Conservation (phyloP, 1,139 yeast species). For the Saccharomyces hybrid region DNA sequence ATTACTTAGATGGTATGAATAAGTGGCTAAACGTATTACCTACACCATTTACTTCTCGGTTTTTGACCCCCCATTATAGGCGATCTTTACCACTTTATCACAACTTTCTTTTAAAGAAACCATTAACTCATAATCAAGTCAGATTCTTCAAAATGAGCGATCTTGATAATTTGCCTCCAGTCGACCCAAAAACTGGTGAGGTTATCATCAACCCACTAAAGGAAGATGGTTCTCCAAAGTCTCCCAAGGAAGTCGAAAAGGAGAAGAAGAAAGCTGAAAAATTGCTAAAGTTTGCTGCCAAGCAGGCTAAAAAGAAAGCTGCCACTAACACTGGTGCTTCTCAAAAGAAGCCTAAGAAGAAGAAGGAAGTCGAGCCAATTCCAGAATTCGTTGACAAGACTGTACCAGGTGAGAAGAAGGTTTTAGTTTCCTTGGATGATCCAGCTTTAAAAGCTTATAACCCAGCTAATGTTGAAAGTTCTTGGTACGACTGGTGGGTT, state of each 20-base stretch:
- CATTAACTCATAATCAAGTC: slow-evolving; percentile 1
- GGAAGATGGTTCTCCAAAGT: slow-evolving; percentile 40
- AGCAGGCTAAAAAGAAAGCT: slow-evolving; percentile 70
- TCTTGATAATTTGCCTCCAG: slow-evolving; percentile 29
- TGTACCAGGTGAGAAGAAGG: slow-evolving; percentile 82
- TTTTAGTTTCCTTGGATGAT: slow-evolving; percentile 75
- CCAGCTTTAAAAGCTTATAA: slow-evolving; percentile 90
- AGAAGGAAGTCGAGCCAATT: slow-evolving; percentile 58
- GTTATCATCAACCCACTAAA: slow-evolving; percentile 33
- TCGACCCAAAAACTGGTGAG: slow-evolving; percentile 33
- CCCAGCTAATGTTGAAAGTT: slow-evolving; percentile 87
- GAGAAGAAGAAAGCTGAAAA: slow-evolving; percentile 96
- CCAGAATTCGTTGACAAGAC: slow-evolving; percentile 83
- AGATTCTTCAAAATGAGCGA: slow-evolving; percentile 22
- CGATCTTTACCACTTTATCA: slow-evolving; percentile 1
- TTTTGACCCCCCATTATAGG: neutral
- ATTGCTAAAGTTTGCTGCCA: slow-evolving; percentile 87
- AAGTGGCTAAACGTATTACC: neutral
- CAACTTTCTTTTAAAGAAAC: neutral
- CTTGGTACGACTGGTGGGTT: slow-evolving; percentile 99
- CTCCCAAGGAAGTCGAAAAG: slow-evolving; percentile 77
- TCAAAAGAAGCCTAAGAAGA: slow-evolving; percentile 61
- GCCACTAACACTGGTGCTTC: slow-evolving; percentile 35
- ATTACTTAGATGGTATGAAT: neutral
- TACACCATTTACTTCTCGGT: neutral